Base-by-base conservation (phyloP, 1,139 yeast genomes). In the Taphrina deformans region DNA sequence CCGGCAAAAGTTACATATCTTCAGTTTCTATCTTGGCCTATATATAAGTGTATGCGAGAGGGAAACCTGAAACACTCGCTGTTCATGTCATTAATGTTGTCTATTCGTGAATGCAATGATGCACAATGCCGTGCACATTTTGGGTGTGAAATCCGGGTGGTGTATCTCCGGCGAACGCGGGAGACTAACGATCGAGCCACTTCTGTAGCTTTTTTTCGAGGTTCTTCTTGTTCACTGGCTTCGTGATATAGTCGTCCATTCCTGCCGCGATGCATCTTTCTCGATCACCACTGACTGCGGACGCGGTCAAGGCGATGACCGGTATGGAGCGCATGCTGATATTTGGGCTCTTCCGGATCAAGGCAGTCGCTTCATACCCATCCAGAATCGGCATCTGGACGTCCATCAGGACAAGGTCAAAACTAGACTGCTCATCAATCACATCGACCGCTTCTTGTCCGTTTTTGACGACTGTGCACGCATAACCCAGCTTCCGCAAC, bases 371-470 rank as follows among this genome's bases (percentile, higher is more conserved):
- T 24, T 73, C 74, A 68, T 75, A 78, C 3, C 70, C 70, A 67
- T 82, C 84, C 73, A 80, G 81, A 24, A 79, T 74, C 3, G 85
- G 85, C 83, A 82, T 81, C 70, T 82, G 85, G 55, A 82, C 81
- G 71, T 82, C 85, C 85, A 82, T 82, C 66, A 82, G 74, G 3
- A 82, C 78, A 14, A 61, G 77, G 71, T 83, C 85, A 70, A 82
- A 83, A 3, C 72, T 76, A 75, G 53, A 75, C 74, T 29, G 59
- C 46, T 61, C 65, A 35, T 53, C 65, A 24, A 61, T 44, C 4
- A 58, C 59, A 27, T 61, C 78, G 78, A 2, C 61, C 24, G 65
- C 62, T 14, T 52, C 46, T 18, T 52, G 59, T 1, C 65, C 65
- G 23, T 61, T 61, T 52, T 52, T 53, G 45, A 61, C 65, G 10